phyloP scores from a whole-genome alignment of 2,329 filamentous ascomycete genomes.

The Pseudocercospora fuligena region DNA sequence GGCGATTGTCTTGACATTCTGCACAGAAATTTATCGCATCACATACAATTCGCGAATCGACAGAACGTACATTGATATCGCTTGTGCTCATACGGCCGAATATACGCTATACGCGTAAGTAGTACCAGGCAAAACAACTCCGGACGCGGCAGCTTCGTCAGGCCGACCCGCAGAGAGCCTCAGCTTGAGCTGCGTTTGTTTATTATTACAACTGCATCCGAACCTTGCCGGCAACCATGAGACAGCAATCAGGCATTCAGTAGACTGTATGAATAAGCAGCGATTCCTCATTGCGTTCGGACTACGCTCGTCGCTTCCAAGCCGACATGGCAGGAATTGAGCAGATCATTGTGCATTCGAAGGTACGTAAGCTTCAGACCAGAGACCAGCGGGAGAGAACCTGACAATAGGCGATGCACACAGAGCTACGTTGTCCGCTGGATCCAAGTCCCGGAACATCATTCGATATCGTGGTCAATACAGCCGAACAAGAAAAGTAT shows the following conservation, averaged over 20 bases:
- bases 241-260: conserved; percentile 13
- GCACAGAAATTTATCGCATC: not conserved
- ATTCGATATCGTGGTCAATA: conserved; percentile 96
- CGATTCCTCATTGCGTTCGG: not conserved
- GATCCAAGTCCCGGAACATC: conserved; percentile 86
- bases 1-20: not conserved
- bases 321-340: conserved; percentile 85
- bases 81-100: not conserved
- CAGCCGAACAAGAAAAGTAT: conserved; percentile 98
- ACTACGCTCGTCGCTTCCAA: not conserved
- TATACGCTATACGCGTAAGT: not conserved
- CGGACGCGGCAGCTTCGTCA: not conserved
- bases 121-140: not conserved
- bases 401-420: conserved; percentile 6
- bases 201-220: conserved; percentile 14
- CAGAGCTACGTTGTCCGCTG: conserved; percentile 98
- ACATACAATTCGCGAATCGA: not conserved
- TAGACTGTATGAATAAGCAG: conserved; percentile 19
- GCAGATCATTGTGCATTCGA: conserved; percentile 95
- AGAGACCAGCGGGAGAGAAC: not conserved
- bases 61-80: not conserved
- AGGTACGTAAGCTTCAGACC: conserved; percentile 63
- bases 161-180: conserved; percentile 3
- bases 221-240: conserved; percentile 20
- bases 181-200: conserved; percentile 9